phyloP scores from a whole-genome alignment of 2,329 filamentous ascomycete species.

The Dactylellina leptospora region DNA sequence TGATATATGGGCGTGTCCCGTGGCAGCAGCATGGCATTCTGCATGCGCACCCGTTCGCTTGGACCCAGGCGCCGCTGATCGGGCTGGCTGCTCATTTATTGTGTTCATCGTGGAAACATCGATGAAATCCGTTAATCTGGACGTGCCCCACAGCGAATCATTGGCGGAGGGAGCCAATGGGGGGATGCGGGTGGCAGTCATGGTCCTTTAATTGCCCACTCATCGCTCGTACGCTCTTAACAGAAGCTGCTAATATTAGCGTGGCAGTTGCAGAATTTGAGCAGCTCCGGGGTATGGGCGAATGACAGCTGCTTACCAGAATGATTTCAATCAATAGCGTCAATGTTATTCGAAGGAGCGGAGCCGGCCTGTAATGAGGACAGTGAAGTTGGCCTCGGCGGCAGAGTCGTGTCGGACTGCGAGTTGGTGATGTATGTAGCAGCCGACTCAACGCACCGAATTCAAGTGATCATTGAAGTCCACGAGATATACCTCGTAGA shows the following conservation, averaged over 20 bases:
- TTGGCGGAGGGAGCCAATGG: conserved; percentile 9
- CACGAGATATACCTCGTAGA: too few species aligned
- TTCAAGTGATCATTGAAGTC: too few species aligned
- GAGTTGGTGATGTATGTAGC: too few species aligned
- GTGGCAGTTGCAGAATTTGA: conserved; percentile 14
- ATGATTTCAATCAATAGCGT: conserved; percentile 16
- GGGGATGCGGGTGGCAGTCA: conserved; percentile 16
- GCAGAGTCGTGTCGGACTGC: background rate
- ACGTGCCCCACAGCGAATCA: conserved; percentile 11
- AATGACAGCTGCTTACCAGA: conserved; percentile 45
- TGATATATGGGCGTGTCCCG: conserved; percentile 6
- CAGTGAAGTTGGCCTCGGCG: too few species aligned
- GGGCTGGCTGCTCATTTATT: conserved; percentile 25
- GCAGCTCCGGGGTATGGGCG: conserved; percentile 8
- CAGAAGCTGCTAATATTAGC: conserved; percentile 37
- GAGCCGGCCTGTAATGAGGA: too few species aligned
- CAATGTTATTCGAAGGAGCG: too few species aligned
- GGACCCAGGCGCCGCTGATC: conserved; percentile 17
- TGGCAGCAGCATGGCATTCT: conserved; percentile 19
- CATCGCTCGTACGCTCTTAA: conserved; percentile 27
- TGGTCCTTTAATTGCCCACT: conserved; percentile 33
- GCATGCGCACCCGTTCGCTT: conserved; percentile 24
- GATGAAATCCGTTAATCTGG: conserved; percentile 15
- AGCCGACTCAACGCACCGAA: too few species aligned
- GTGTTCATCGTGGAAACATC: conserved; percentile 22